phyloP scores from a whole-genome alignment of 176 grass and related monocot genomes.

The Pharus latifolius region DNA sequence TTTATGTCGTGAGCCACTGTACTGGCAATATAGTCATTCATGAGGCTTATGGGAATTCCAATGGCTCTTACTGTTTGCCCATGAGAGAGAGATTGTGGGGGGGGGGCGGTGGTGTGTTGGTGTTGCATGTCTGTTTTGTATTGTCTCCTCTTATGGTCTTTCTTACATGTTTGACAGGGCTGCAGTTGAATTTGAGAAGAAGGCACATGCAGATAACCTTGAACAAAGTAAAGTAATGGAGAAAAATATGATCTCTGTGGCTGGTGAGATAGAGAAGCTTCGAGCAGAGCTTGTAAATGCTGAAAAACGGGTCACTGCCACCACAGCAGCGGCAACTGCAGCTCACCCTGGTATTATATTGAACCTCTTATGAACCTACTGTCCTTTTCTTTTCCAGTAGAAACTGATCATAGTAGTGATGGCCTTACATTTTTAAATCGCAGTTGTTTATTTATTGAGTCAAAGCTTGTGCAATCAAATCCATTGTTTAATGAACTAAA shows the following conservation, averaged over 20 bases:
- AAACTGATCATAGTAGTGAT: not conserved
- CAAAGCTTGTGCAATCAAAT: not conserved
- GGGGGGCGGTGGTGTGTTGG: too few relatives aligned
- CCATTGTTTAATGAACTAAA: not conserved
- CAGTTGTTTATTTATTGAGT: not conserved
- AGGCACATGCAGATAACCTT: conserved; percentile 81
- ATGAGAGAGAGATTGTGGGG: not conserved
- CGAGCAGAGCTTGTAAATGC: conserved; percentile 63
- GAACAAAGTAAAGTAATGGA: conserved; percentile 84
- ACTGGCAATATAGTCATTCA: not conserved
- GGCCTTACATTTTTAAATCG: not conserved
- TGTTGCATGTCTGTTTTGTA: not conserved
- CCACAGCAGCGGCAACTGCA: conserved; percentile 34
- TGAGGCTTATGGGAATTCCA: not conserved
- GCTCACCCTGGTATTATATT: conserved; percentile 57
- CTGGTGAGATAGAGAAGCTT: conserved; percentile 79
- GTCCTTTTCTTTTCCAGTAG: not conserved
- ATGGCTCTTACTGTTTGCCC: not conserved
- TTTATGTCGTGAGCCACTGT: not conserved
- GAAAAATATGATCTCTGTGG: conserved; percentile 57
- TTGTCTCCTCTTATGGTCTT: conserved; percentile 8
- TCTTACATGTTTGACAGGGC: conserved; percentile 41
- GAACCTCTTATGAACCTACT: not conserved
- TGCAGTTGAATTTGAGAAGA: conserved; percentile 94
- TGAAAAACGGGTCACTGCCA: conserved; percentile 40